Base-by-base conservation (phyloP, 2,329 filamentous ascomycete species). In the Penicillium sp. region DNA sequence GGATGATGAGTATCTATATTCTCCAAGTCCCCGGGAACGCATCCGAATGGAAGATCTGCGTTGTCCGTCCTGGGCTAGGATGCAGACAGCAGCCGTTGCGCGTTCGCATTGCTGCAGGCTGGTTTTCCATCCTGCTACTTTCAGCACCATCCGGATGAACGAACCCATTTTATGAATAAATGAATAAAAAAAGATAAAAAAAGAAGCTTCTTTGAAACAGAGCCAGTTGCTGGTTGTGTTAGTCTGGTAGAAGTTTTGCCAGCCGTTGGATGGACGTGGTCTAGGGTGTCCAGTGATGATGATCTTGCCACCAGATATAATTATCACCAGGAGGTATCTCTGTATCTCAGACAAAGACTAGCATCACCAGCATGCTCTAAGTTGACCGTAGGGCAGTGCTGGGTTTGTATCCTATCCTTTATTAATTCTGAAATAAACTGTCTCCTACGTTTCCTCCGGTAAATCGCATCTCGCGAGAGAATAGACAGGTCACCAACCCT, bases 171-270 rank as follows among this genome's bases (percentile, higher is more conserved):
- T 8, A 51, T 18, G 50, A 45, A n/a, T n/a, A n/a, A n/a, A n/a
- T n/a, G n/a, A n/a, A n/a, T n/a, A n/a, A n/a, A n/a, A n/a, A n/a
- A n/a, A n/a, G n/a, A n/a, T n/a, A n/a, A n/a, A n/a, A 55, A 42
- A 56, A 59, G 52, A 64, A 62, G 47, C 56, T 64, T 60, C 58
- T 62, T 65, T 56, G 51, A 54, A 63, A 64, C 31, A 50, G 29
- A 33, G 2, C 54, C 33, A 24, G 49, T 47, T 21, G 29, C 23
- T 42, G 48, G 52, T 46, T 40, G 46, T 26, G 37, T 36, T 51
- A 40, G 50, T 49, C 44, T 37, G 44, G 31, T 21, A 23, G 24
- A 28, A 29, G 9, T 39, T 52, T 11, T 24, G 24, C 2, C 3
- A 5, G 28, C n/a, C 11, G 26, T 19, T 31, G 16, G 16, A 33